Evolutionary conservation across 306 rosid genomes (phyloP).

Genomic region (Lathyrus tuberosus): DNA sequence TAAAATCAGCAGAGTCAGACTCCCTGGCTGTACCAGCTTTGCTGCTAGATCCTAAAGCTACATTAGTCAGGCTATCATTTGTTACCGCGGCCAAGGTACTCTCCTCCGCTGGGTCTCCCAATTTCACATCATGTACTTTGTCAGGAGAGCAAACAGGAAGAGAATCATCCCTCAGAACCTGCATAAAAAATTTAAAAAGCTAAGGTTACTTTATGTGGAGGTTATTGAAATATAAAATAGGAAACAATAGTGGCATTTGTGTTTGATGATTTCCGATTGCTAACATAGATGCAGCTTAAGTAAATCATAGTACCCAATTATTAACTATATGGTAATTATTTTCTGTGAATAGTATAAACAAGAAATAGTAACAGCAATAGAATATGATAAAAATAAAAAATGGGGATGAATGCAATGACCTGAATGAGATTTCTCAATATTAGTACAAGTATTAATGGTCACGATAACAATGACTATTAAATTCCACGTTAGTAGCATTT

Average conservation of each 20-base stretch:
- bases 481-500: neutral
- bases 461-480: neutral
- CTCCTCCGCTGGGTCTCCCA: constrained; percentile 88
- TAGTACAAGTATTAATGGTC: neutral
- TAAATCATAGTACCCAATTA: neutral
- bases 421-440: neutral
- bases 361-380: too few species aligned
- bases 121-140: constrained; percentile 93
- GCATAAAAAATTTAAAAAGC: constrained; percentile 30
- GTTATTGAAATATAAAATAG: neutral
- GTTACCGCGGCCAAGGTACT: constrained; percentile 60
- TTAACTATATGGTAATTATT: too few species aligned
- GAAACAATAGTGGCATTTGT: neutral
- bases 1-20: constrained; percentile 69
- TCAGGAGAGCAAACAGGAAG: constrained; percentile 94
- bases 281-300: neutral
- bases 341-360: too few species aligned
- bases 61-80: constrained; percentile 69
- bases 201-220: neutral
- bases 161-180: constrained; percentile 91
- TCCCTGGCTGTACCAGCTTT: constrained; percentile 74
- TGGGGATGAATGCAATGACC: neutral
- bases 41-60: constrained; percentile 94
- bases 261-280: neutral
- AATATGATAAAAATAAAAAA: neutral